These are phyloP conservation scores for Globisporangium mamillatum DNA, from an alignment of 352 stramenopile genomes.

Conservation along the genomic window DNA sequence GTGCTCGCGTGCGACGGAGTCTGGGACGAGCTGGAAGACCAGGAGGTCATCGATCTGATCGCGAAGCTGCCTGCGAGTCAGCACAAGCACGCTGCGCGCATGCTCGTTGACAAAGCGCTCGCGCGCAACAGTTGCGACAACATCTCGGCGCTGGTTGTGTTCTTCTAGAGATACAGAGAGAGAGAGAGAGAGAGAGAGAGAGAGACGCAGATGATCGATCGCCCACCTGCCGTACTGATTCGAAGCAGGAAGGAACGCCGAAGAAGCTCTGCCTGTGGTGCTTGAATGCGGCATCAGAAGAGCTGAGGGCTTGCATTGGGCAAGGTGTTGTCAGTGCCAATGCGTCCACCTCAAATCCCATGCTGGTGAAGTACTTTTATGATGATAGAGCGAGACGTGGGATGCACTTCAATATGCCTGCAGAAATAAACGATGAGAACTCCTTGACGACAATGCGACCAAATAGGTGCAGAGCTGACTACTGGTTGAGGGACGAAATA, in stretches of 20 bases:
- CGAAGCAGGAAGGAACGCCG: background rate
- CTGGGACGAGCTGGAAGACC: conserved; percentile 74
- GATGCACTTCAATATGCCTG: background rate
- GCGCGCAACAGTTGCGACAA: conserved; percentile 66
- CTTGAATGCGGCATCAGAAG: background rate
- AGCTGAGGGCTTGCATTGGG: background rate
- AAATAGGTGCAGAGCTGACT: background rate
- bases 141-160: conserved; percentile 75
- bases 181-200: background rate
- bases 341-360: background rate
- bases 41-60: conserved; percentile 73
- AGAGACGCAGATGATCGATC: background rate
- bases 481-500: background rate
- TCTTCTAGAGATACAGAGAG: conserved; percentile 32
- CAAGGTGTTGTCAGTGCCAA: background rate
- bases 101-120: conserved; percentile 57
- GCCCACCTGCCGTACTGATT: background rate
- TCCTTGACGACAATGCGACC: background rate
- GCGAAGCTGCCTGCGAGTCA: conserved; percentile 28
- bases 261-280: background rate
- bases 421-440: background rate
- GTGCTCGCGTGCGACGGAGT: conserved; percentile 79
- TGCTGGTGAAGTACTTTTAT: background rate
- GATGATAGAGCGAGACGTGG: background rate
- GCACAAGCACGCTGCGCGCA: conserved; percentile 42